Evolutionary conservation across 495 filamentous ascomycete species (phyloP).

Genomic region (Aspergillus carlsbadensis): DNA sequence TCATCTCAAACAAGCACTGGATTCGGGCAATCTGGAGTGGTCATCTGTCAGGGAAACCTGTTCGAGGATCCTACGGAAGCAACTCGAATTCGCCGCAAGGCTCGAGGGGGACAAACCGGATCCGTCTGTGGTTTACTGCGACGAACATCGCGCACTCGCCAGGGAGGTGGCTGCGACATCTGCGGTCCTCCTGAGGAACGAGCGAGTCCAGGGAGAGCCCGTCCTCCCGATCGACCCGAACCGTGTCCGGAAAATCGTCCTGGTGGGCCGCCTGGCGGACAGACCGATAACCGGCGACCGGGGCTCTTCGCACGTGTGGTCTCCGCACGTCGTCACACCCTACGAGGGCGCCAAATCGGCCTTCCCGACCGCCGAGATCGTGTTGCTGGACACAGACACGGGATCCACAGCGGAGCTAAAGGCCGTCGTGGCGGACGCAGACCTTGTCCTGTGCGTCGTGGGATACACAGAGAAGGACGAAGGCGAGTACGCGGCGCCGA

Average conservation of each 20-base stretch:
- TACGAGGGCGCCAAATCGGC: slow-evolving; percentile 14
- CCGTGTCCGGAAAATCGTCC: slow-evolving; percentile 1
- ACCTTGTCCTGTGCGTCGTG: slow-evolving; percentile 18
- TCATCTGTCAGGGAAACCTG: no score
- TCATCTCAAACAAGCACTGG: slow-evolving; percentile 3
- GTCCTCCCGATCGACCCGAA: no score
- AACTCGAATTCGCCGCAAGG: no score
- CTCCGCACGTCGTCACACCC: slow-evolving; percentile 16
- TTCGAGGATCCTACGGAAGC: no score
- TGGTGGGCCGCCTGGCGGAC: slow-evolving; percentile 20
- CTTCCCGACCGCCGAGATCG: background rate
- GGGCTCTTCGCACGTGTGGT: slow-evolving; percentile 19
- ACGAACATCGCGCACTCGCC: no score
- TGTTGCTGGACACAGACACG: no score
- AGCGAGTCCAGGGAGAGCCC: no score
- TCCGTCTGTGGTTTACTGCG: no score
- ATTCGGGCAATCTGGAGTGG: background rate
- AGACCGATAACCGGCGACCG: slow-evolving; percentile 19
- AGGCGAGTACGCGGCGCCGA: slow-evolving; percentile 17
- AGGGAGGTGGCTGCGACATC: no score
- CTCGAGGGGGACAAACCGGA: no score
- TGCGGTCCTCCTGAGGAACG: no score
- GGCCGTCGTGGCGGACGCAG: slow-evolving; percentile 6
- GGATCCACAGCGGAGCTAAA: background rate
- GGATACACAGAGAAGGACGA: slow-evolving; percentile 21